These are phyloP conservation scores for Evernia prunastri DNA, from an alignment of 495 filamentous ascomycete species.

Conservation along the genomic window DNA sequence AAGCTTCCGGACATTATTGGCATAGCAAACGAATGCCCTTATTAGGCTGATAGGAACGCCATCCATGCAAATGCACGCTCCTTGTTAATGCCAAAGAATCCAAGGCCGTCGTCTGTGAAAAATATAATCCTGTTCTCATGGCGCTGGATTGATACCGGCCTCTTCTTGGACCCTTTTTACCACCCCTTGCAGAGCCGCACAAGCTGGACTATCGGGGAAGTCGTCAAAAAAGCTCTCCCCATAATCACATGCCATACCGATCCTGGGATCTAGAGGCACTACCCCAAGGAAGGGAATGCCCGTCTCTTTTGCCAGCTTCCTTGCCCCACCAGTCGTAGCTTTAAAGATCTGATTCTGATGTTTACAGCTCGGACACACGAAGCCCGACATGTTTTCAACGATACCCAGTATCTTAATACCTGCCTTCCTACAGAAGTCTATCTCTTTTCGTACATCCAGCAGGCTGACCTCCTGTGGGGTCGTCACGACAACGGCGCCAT, in stretches of 20 bases:
- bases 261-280: constrained; percentile 89
- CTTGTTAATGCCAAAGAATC: constrained; percentile 14
- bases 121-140: neutral
- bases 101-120: neutral
- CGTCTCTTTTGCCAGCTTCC: constrained; percentile 72
- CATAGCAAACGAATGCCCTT: neutral
- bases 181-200: constrained; percentile 65
- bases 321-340: constrained; percentile 84
- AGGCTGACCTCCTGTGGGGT: constrained; percentile 93
- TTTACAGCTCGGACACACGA: constrained; percentile 86
- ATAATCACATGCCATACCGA: constrained; percentile 93
- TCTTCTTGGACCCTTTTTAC: constrained; percentile 61
- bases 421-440: constrained; percentile 94
- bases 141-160: neutral
- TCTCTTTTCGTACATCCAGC: constrained; percentile 90
- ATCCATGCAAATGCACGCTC: constrained; percentile 15
- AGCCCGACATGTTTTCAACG: constrained; percentile 97
- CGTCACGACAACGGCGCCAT: constrained; percentile 87
- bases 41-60: neutral
- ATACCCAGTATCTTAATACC: constrained; percentile 81
- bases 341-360: constrained; percentile 79
- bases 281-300: constrained; percentile 79
- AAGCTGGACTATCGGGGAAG: constrained; percentile 88
- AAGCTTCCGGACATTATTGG: neutral
- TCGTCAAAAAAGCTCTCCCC: constrained; percentile 95